Percentiles rank a stretch among this genome's conserved stretches.
Evolutionary conservation across 306 rosid species (phyloP).

Genomic region (Inga laurina): DNA sequence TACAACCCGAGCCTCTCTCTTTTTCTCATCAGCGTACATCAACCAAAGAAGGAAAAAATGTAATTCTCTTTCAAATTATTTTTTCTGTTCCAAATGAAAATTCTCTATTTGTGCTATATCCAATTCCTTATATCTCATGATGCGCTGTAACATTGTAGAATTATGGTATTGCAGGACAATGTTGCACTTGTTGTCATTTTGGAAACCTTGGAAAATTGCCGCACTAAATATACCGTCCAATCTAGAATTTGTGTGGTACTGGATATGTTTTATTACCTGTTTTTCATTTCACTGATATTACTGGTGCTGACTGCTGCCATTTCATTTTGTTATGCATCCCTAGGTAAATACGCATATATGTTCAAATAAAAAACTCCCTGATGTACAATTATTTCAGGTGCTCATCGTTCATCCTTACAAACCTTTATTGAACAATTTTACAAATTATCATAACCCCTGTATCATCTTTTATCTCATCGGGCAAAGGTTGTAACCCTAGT

Average conservation of each 20-base stretch:
- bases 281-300: not conserved
- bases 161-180: not conserved
- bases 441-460: not conserved
- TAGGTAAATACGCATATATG: constrained; percentile 48
- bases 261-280: not conserved
- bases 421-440: not conserved
- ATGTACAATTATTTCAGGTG: constrained; percentile 40
- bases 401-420: not conserved
- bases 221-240: not conserved
- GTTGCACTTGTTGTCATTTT: not conserved
- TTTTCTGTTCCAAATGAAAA: not conserved
- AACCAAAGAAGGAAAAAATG: not conserved
- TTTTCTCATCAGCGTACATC: not conserved
- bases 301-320: constrained; percentile 1
- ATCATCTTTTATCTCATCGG: not conserved
- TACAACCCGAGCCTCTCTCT: not conserved
- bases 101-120: not conserved
- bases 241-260: constrained; percentile 42
- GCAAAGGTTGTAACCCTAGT: constrained; percentile 16
- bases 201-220: constrained; percentile 20
- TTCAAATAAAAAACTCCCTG: constrained; percentile 5
- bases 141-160: not conserved
- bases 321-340: not conserved
- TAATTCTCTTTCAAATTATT: not conserved
- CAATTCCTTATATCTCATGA: not conserved